Evolutionary conservation across 1,139 yeast genomes (phyloP), one percentile per base, ranked within the genome.

Genomic region (Hyphopichia burtonii): DNA sequence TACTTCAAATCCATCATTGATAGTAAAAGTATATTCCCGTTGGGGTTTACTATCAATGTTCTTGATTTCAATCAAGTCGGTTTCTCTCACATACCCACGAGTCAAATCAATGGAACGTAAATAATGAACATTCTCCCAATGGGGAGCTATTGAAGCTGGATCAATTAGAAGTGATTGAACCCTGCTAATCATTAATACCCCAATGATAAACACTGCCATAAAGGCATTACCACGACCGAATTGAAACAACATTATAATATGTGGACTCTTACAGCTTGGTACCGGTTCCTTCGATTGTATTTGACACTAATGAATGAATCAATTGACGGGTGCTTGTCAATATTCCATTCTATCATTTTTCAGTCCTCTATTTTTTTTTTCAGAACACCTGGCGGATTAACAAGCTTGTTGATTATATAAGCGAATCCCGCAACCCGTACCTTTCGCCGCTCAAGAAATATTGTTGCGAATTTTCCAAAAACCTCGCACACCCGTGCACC

Each of bases 31-130:
- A 64, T 89, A 90, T 44, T 69, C 78, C 32, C 62, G 56, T 46
- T 70, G 72, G 5, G 95, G 85, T 40, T 65, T 63, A 6, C 63
- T 46, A 33, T 76, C 89, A 35, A 74, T 65, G 66, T 91, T 93
- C 53, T 68, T 78, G 42, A 82, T 72, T 39, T 71, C 76, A 40
- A 90, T 55, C 30, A 76, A 63, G 41, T 76, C 67, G 12, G 79
- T 68, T 58, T 87, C 96, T 51, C 79, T 80, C 41, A 82, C 74
- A 58, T 84, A 91, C 6, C 91, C 68, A 51, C 79, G 80, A 28
- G 78, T 59, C 42, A 90, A 71, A 55, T 90, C 96, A 35, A 89
- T 56, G 10, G 72, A 56, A 51, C 86, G 68, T 22, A 63, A 55
- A 52, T 73, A 75, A 34, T 70, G 68, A 36, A 53, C 47, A 53